Evolutionary conservation across 1,284 basidiomycete genomes (phyloP), one percentile per base, ranked within the genome.

Genomic region (Microbotryomycetes sp.): DNA sequence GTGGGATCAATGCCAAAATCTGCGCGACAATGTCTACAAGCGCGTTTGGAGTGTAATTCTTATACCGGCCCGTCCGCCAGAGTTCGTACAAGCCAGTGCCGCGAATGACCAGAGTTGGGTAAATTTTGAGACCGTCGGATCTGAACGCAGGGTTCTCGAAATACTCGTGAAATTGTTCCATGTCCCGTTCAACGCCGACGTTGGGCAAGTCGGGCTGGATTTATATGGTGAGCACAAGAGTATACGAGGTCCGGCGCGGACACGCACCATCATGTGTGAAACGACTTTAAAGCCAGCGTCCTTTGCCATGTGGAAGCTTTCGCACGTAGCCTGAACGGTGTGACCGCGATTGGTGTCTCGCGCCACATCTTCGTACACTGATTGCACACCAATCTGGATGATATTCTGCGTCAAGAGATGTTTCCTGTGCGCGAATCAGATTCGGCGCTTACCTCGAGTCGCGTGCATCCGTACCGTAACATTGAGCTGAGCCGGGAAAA

Each of bases 261-360:
- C 11, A 41, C 70, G 16, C 21, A 70, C 72, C 92, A 97, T 97
- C 92, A 96, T 96, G 74, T 97, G 92, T 21, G 91, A 91, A 46
- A 97, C 93, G 59, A 97, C 91, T 78, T 99, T 99, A 86, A 97
- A 99, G 11, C 94, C 94, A 1, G 94, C 94, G 71, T 99, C 94
- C 77, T 99, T 99, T 35, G 93, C 88, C 70, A 98, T 85, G 73
- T 98, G 96, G 78, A 99, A 99, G 5, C 89, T 92, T 76, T 99
- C 94, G 62, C 89, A 87, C 57, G 97, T 94, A 6, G 96, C 92
- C 64, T 92, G 91, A 55, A 99, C 94, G 26, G 96, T 99, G 78
- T 98, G 96, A 2, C 77, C 78, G 52, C 96, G 87, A 75, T 99
- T 99, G 16, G 94, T 97, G 75, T 99, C 96, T 58, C 94, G 84